phyloP scores from a whole-genome alignment of 371 early-diverging fungal species.

The Syncephalastrum racemosum region DNA sequence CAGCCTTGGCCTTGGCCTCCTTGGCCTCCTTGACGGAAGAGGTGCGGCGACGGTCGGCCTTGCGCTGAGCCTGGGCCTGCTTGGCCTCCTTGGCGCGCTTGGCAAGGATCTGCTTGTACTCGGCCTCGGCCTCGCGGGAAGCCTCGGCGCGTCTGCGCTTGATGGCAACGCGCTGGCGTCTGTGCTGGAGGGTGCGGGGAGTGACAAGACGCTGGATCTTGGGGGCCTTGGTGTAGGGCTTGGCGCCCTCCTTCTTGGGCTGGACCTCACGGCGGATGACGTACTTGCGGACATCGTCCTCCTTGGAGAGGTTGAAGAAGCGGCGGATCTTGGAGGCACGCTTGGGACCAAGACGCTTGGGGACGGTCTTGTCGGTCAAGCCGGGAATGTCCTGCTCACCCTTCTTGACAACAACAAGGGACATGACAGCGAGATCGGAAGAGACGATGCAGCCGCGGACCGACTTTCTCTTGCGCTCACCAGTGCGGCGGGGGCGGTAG shows the following conservation, averaged over 20 bases:
- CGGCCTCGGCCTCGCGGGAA: conserved; percentile 86
- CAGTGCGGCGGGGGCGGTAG: conserved; percentile 97
- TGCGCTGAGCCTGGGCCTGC: conserved; percentile 47
- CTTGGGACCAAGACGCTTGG: conserved; percentile 98
- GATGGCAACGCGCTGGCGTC: conserved; percentile 81
- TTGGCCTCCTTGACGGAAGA: conserved; percentile 63
- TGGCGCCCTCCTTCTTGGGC: conserved; percentile 86
- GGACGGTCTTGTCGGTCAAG: conserved; percentile 92
- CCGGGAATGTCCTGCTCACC: conserved; percentile 96
- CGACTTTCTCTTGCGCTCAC: conserved; percentile 99
- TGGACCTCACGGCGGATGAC: conserved; percentile 96
- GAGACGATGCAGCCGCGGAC: conserved; percentile 99
- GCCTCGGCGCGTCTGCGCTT: conserved; percentile 82
- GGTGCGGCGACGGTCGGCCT: conserved; percentile 68
- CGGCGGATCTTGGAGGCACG: conserved; percentile 98
- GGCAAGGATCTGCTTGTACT: conserved; percentile 92
- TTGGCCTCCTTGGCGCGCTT: conserved; percentile 91
- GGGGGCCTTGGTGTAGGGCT: conserved; percentile 93
- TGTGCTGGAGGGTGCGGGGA: conserved; percentile 94
- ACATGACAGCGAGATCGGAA: conserved; percentile 92
- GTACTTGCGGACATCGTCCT: conserved; percentile 98
- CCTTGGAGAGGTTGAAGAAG: conserved; percentile 95
- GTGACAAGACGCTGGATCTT: conserved; percentile 98
- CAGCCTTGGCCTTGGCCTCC: too few relatives aligned
- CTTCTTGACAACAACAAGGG: conserved; percentile 95